A percentile compares a stretch with the other conserved stretches of the same genome.
phyloP scores from a whole-genome alignment of 140 eudicot genomes.

The Senecio squalidus region DNA sequence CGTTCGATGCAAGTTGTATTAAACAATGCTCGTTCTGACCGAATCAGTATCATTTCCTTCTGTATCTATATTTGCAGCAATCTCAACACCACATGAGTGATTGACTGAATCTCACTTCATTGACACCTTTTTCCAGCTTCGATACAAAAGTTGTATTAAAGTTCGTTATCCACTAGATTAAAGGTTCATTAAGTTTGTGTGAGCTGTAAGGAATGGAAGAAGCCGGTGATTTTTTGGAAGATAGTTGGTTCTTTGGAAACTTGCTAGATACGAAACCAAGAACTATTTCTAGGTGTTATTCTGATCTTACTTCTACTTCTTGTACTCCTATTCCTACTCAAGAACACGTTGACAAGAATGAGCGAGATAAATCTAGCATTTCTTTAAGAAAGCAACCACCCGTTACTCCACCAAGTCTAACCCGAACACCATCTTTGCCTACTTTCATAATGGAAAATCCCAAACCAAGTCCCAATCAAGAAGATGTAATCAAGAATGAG shows the following conservation, averaged over 20 bases:
- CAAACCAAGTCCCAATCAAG: neutral
- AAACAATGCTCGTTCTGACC: neutral
- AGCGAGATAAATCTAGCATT: constrained; percentile 9
- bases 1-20: constrained; percentile 11
- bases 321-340: constrained; percentile 15
- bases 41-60: constrained; percentile 7
- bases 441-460: constrained; percentile 5
- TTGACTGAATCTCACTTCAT: constrained; percentile 39
- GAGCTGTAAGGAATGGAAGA: constrained; percentile 25
- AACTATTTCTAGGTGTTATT: constrained; percentile 42
- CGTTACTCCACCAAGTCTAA: constrained; percentile 21
- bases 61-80: constrained; percentile 24
- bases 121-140: constrained; percentile 25
- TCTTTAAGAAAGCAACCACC: constrained; percentile 28
- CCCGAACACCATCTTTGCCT: constrained; percentile 30
- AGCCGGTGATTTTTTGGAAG: constrained; percentile 50
- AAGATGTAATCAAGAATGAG: constrained; percentile 14
- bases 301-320: constrained; percentile 38
- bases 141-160: constrained; percentile 2
- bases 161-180: constrained; percentile 15
- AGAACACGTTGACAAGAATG: constrained; percentile 13
- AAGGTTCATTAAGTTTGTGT: constrained; percentile 19
- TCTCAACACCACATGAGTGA: constrained; percentile 33
- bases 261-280: constrained; percentile 32
- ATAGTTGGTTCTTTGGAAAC: constrained; percentile 50